Evolutionary conservation across 1,284 basidiomycete species (phyloP).

Genomic region (Cutaneotrichosporon arboriforme): DNA sequence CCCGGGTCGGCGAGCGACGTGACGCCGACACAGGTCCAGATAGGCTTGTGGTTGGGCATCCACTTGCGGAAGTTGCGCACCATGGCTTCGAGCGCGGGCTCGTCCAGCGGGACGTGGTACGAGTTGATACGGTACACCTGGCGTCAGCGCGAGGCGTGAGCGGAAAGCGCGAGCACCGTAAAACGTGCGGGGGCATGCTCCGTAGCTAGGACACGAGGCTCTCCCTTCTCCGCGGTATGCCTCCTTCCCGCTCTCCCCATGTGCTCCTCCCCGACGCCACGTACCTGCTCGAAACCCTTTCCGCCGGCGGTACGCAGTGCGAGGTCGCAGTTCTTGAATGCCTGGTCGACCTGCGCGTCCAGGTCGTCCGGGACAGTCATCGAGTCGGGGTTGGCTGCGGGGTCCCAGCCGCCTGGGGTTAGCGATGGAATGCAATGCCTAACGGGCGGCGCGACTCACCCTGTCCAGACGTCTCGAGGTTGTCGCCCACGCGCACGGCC

Average conservation of each 20-base stretch:
- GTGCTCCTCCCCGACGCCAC: too few species aligned
- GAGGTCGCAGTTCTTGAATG: constrained; percentile 28
- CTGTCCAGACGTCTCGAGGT: constrained; percentile 28
- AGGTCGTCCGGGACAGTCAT: neutral
- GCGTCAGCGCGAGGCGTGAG: neutral
- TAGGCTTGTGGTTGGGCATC: constrained; percentile 26
- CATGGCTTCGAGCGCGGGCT: constrained; percentile 22
- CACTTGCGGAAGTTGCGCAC: constrained; percentile 19
- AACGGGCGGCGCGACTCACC: constrained; percentile 11
- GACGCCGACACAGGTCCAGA: constrained; percentile 31
- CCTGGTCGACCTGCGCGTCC: constrained; percentile 30
- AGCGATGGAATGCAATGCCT: too few species aligned
- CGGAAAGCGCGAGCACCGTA: neutral
- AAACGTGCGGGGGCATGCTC: too few species aligned
- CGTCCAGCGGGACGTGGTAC: constrained; percentile 24
- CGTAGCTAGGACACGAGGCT: too few species aligned
- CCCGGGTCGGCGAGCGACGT: constrained; percentile 16
- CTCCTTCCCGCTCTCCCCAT: too few species aligned
- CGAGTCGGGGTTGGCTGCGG: too few species aligned
- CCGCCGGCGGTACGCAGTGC: constrained; percentile 24
- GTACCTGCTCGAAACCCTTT: constrained; percentile 30
- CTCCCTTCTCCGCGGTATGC: too few species aligned
- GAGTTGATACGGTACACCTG: constrained; percentile 23
- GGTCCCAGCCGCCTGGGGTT: constrained; percentile 26
- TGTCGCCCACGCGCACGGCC: constrained; percentile 27